Conservation (phyloP, 495 filamentous ascomycete species). For the Apiosordaria backusii region DNA sequence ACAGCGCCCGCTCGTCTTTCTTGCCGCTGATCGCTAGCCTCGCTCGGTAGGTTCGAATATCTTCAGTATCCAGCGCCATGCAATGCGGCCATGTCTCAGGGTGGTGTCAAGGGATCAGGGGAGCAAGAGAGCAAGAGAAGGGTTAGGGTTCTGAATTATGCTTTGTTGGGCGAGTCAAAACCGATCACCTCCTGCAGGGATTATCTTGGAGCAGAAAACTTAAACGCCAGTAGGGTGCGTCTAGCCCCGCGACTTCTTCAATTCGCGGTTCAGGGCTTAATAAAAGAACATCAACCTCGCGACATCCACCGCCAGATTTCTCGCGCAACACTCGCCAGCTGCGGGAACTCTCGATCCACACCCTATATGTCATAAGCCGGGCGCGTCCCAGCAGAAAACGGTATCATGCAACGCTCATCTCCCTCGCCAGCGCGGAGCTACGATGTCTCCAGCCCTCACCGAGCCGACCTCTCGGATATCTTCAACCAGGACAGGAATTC, state of each 20-base stretch:
- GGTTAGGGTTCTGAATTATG: neutral
- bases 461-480: conserved; percentile 35
- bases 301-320: neutral
- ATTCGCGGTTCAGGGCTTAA: neutral
- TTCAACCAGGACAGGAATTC: conserved; percentile 42
- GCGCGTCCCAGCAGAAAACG: neutral
- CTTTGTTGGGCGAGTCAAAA: neutral
- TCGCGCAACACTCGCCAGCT: neutral
- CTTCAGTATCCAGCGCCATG: neutral
- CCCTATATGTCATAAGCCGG: neutral
- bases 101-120: neutral
- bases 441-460: conserved; percentile 36
- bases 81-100: neutral
- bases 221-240: neutral
- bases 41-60: neutral
- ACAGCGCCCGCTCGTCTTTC: neutral
- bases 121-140: neutral
- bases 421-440: conserved; percentile 34
- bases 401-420: conserved; percentile 40
- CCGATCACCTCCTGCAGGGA: neutral
- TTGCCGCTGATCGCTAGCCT: neutral
- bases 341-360: neutral
- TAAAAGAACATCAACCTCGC: neutral
- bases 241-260: neutral
- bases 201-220: neutral